phyloP scores from a whole-genome alignment of 148 eudicot genomes.

The Diospyros kaki region DNA sequence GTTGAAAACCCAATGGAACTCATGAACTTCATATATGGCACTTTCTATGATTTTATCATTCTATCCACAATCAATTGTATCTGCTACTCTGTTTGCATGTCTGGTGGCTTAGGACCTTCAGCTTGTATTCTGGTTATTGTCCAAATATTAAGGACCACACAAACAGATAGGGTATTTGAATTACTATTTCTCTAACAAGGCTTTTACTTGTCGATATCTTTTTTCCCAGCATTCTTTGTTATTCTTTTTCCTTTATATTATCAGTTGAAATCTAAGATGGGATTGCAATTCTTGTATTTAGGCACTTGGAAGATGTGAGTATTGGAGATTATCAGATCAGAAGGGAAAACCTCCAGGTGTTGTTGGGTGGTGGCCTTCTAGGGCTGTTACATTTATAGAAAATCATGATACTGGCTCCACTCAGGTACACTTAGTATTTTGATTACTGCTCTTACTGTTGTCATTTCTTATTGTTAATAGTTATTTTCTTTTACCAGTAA shows the following conservation, averaged over 20 bases:
- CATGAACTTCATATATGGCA: neutral
- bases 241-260: neutral
- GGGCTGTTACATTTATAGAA: slow-evolving; percentile 96
- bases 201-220: slow-evolving; percentile 3
- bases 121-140: neutral
- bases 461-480: neutral
- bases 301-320: slow-evolving; percentile 87
- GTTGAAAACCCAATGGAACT: neutral
- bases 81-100: neutral
- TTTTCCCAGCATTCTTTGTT: neutral
- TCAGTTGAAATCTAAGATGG: slow-evolving; percentile 2
- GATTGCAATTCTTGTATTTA: slow-evolving; percentile 18
- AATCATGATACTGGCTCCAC: slow-evolving; percentile 99
- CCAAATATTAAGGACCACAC: neutral
- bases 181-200: neutral
- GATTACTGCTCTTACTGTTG: neutral
- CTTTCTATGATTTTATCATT: neutral
- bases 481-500: neutral
- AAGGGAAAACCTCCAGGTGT: slow-evolving; percentile 99
- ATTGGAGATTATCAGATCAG: slow-evolving; percentile 88
- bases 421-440: slow-evolving; percentile 46
- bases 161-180: neutral
- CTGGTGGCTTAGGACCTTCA: neutral
- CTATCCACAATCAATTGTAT: neutral
- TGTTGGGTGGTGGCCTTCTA: slow-evolving; percentile 99